Evolutionary conservation across 768 basidiomycete species (phyloP), one percentile per base, ranked within the genome.

Genomic region (Pisolithus albus): DNA sequence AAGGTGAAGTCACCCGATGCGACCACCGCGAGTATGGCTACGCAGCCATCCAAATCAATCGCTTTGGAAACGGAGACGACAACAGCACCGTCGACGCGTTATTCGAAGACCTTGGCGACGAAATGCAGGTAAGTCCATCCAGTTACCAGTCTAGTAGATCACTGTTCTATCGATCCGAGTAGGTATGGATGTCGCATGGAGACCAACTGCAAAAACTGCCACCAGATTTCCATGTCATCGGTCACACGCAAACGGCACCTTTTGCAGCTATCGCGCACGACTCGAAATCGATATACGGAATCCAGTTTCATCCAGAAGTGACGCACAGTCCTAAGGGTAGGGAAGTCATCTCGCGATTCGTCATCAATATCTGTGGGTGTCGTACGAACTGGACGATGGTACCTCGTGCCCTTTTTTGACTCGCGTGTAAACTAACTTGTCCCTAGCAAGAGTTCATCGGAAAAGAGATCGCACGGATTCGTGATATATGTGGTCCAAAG

Each of bases 141-240:
- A 39, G 18, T 41, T 50, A 28, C 21, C 13, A 26, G 8, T 24
- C 18, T 38, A 32, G 50, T n/a, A 34, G 34, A 50, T 45, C 45
- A 26, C 19, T 47, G 36, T 37, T 21, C 5, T 40, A n/a, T 15
- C 24, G 38, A 36, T 50, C 5, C 5, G 13, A 34, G 4, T 55
- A 98, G 95, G 95, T 98, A 46, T 98, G 96, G 96, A 98, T 98
- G 96, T 97, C 95, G 16, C 96, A 99, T 65, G 93, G 94, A 10
- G 96, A 98, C 70, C 92, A 95, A 57, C 78, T 98, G 32, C 86
- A 83, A 24, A 80, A 76, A 46, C 79, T 87, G 2, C 96, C 95
- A 15, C 70, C 83, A 0, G 74, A 86, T 60, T 99, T 96, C 71
- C 84, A 89, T 62, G 80, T 87, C 58, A 90, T 98, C 58, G 95